Conservation (phyloP, 2,329 filamentous ascomycete genomes). For the Juglanconis sp. region DNA sequence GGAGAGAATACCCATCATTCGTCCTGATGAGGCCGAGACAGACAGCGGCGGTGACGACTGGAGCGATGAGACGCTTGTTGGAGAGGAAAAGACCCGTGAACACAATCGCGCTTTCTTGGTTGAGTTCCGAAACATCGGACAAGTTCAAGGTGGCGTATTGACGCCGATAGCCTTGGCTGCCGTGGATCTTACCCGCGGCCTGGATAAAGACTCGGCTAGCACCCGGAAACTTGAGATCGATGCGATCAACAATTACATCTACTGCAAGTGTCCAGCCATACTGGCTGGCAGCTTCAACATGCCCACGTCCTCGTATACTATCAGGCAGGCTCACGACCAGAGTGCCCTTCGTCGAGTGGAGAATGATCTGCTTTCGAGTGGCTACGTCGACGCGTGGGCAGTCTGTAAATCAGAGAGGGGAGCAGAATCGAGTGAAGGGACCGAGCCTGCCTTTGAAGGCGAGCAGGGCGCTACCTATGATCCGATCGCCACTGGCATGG, state of each 20-base stretch:
- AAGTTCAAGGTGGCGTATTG: constrained; percentile 24
- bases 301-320: constrained; percentile 54
- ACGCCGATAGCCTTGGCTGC: constrained; percentile 49
- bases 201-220: constrained; percentile 56
- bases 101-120: constrained; percentile 58
- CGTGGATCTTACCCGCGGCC: constrained; percentile 59
- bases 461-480: constrained; percentile 66
- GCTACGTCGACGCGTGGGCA: constrained; percentile 52
- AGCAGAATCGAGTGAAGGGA: constrained; percentile 35
- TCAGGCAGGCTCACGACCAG: constrained; percentile 49
- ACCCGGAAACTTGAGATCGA: constrained; percentile 56
- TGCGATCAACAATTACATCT: constrained; percentile 46
- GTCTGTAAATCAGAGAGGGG: constrained; percentile 41
- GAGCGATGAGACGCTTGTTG: too few species aligned
- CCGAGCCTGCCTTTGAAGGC: constrained; percentile 46
- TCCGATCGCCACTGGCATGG: constrained; percentile 53
- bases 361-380: constrained; percentile 38
- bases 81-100: constrained; percentile 28
- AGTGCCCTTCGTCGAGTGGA: constrained; percentile 49
- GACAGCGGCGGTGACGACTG: too few species aligned
- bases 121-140: constrained; percentile 32
- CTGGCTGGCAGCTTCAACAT: constrained; percentile 65
- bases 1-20: constrained; percentile 49
- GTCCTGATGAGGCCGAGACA: too few species aligned
- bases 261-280: constrained; percentile 47